Evolutionary conservation across 768 basidiomycete genomes (phyloP), one percentile per base, ranked within the genome.

Genomic region (Boletales sp.): DNA sequence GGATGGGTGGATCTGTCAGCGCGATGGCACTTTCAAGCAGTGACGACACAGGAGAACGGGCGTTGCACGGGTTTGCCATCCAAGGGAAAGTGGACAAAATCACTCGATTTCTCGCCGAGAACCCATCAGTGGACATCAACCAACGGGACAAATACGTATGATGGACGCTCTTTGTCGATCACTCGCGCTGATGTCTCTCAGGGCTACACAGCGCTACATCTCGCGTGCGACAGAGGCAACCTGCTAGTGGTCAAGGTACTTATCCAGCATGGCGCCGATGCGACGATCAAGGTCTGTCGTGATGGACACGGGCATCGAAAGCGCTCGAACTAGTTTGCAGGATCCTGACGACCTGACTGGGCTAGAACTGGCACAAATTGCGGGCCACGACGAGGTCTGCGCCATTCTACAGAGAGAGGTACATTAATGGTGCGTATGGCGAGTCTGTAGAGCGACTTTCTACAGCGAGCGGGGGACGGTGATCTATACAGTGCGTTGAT

Each of bases 121-220:
- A 75, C 33, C 66, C 78, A 0, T 66, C 69, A 12, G 57, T 66
- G 18, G 73, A 86, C 48, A 56, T 92, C 46, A 75, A 94, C 65
- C 72, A 68, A 34, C 64, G 69, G 34, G 90, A 94, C 52, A 82
- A 86, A 72, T 87, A 79, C 72, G 93, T 94, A 66, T 66, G 85
- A 70, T 28, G 13, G n/a, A 18, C 15, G n/a, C 34, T 18, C 19
- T 19, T 54, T 14, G 15, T 40, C 15, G 28, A n/a, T 39, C 25
- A 37, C 35, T 48, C 44, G 52, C 46, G 11, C 32, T 35, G 13
- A 34, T 15, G 34, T 34, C 15, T 34, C 30, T 17, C 59, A 96
- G 94, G 93, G 90, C 33, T 93, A 92, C 64, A 90, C 92, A 0
- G 78, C 93, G 8, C 69, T 96, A 17, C 94, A 96, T 59, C 74